Conservation (phyloP, 2,329 filamentous ascomycete species). For the Lizonia empirigonia region DNA sequence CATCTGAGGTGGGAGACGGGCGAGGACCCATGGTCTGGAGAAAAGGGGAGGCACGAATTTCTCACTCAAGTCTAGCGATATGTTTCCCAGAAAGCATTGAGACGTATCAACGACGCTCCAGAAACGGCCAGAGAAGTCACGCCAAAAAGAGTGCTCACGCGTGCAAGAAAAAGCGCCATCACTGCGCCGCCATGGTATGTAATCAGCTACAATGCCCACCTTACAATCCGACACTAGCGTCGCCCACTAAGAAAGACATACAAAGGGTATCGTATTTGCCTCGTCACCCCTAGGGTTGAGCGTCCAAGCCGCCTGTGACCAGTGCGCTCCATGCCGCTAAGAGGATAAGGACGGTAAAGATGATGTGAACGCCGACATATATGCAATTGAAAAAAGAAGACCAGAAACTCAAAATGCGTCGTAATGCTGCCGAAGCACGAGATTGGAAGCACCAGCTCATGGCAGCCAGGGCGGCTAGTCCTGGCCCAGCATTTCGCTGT, state of each 20-base stretch:
- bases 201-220: background rate
- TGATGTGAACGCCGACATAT: constrained; percentile 19
- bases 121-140: no score
- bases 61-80: no score
- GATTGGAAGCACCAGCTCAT: background rate
- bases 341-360: constrained; percentile 15
- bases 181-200: background rate
- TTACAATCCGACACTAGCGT: background rate
- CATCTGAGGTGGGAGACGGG: no score
- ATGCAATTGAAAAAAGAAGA: constrained; percentile 17
- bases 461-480: constrained; percentile 19
- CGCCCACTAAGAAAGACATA: constrained; percentile 6
- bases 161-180: no score
- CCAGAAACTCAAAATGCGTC: background rate
- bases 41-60: no score
- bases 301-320: constrained; percentile 9
- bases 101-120: no score
- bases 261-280: constrained; percentile 32
- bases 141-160: no score
- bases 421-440: background rate
- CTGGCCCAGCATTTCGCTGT: constrained; percentile 52
- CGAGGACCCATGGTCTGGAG: no score
- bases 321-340: constrained; percentile 20
- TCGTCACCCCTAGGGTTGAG: constrained; percentile 10
- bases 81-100: no score